Base-by-base conservation (phyloP, 2,329 filamentous ascomycete species). In the Curvularia spicifera region DNA sequence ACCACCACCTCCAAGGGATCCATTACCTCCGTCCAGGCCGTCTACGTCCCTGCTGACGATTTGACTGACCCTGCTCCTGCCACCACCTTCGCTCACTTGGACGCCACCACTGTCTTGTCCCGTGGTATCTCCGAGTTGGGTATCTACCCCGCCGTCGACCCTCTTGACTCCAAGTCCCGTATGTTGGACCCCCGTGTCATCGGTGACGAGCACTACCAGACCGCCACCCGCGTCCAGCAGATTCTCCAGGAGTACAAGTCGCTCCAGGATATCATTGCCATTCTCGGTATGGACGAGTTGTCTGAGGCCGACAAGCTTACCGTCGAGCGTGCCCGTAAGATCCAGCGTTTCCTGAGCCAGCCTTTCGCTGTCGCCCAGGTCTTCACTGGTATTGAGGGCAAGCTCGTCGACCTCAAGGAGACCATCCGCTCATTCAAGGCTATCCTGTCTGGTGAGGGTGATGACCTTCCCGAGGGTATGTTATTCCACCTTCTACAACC, bases 231-330 rank as follows among this genome's bases (percentile, higher is more conserved):
- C 75, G 95, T 99, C 78, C 95, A 99, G 87, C 93, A 97, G 85
- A 98, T 97, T 84, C 90, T 99, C 80, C 95, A 99, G 85, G 95
- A 98, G 87, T 99, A 99, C 91, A 98, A 98, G 91, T 98, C 94
- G 68, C 92, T 99, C 72, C 95, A 99, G 86, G 95, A 99, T 86
- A 99, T 99, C 89, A 97, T 97, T 87, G 95, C 95, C 83, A 99
- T 99, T 93, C 84, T 98, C 80, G 94, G 94, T 90, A 98, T 99
- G 95, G 95, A 99, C 83, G 95, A 99, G 82, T 85, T 99, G 84
- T 98, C 95, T 68, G 95, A 98, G 87, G 91, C 91, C 76, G 95
- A 99, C 83, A 97, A 99, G 90, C 89, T 99, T 77, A 98, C 95
- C 75, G 95, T 99, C 87, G 95, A 99, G 90, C 95, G 95, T 89